These are phyloP conservation scores for Tricholoma flavovirens DNA, from an alignment of 768 basidiomycete genomes.

Conservation along the genomic window DNA sequence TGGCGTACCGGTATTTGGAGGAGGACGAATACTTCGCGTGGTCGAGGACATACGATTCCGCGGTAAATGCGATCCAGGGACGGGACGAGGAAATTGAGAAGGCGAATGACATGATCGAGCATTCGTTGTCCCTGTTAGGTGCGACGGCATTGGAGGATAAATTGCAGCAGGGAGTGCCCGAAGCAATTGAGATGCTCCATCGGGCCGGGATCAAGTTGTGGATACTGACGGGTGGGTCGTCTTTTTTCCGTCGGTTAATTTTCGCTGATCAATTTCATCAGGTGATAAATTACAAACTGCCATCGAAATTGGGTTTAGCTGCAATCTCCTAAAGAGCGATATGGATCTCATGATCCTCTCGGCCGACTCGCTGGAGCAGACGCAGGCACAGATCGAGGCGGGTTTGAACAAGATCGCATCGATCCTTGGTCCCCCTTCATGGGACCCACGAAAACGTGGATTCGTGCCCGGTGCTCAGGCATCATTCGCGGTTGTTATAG, in stretches of 20 bases:
- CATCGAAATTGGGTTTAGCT: conserved; percentile 96
- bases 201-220: conserved; percentile 95
- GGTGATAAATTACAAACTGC: conserved; percentile 98
- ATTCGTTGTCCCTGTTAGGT: conserved; percentile 77
- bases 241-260: neutral
- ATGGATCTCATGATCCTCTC: conserved; percentile 99
- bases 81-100: conserved; percentile 91
- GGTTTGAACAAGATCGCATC: conserved; percentile 94
- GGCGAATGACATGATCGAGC: conserved; percentile 80
- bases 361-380: conserved; percentile 66
- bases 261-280: conserved; percentile 18
- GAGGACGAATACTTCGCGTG: conserved; percentile 86
- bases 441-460: conserved; percentile 55
- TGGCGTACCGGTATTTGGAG: conserved; percentile 70
- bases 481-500: conserved; percentile 92
- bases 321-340: conserved; percentile 87
- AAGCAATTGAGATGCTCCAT: conserved; percentile 89
- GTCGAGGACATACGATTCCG: conserved; percentile 76
- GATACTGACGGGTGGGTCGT: conserved; percentile 80
- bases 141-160: conserved; percentile 98
- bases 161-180: conserved; percentile 94
- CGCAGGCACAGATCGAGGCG: conserved; percentile 84
- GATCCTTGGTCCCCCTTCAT: conserved; percentile 67
- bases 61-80: conserved; percentile 67
- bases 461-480: conserved; percentile 62